A percentile compares a stretch with the other conserved stretches of the same genome.
phyloP scores from a whole-genome alignment of 1,284 basidiomycete species.

The Abortiporus biennis region DNA sequence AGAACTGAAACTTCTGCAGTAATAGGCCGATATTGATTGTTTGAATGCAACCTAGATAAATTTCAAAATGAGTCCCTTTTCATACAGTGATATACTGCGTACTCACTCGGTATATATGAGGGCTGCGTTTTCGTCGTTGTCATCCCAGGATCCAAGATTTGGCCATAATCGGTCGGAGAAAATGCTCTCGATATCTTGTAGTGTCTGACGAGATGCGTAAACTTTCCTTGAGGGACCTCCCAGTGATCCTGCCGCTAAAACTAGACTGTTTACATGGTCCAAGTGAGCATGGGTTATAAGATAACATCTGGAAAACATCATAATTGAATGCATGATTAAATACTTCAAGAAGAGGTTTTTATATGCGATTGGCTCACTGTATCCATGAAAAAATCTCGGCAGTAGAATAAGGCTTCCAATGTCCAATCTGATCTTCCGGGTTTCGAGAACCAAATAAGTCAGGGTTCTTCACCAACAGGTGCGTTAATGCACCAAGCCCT shows the following conservation, averaged over 20 bases:
- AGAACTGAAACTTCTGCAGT: slow-evolving; percentile 55
- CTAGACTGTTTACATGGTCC: slow-evolving; percentile 73
- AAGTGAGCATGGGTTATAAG: slow-evolving; percentile 79
- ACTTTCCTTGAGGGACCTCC: slow-evolving; percentile 60
- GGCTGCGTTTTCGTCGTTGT: slow-evolving; percentile 46
- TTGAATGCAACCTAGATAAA: slow-evolving; percentile 21
- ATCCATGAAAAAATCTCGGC: slow-evolving; percentile 55
- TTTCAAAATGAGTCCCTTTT: not conserved
- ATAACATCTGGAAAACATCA: slow-evolving; percentile 44
- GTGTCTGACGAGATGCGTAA: slow-evolving; percentile 52
- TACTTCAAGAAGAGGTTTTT: not conserved
- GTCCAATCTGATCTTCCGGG: slow-evolving; percentile 9
- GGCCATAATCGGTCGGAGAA: slow-evolving; percentile 82
- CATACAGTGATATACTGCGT: not conserved
- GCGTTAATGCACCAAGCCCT: slow-evolving; percentile 58
- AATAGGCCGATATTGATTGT: slow-evolving; percentile 47
- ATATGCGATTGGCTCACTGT: slow-evolving; percentile 32
- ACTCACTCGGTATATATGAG: slow-evolving; percentile 47
- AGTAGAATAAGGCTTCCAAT: slow-evolving; percentile 28
- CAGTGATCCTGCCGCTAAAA: slow-evolving; percentile 70
- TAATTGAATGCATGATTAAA: not conserved
- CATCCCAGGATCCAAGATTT: slow-evolving; percentile 70
- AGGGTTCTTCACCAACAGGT: slow-evolving; percentile 46
- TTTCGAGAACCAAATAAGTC: slow-evolving; percentile 38
- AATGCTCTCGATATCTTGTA: slow-evolving; percentile 65